Percentiles rank a stretch among this genome's conserved stretches.
These are phyloP conservation scores for Blepharisma japonicum DNA, from an alignment of 73 alveolate genomes.

Conservation along the genomic window DNA sequence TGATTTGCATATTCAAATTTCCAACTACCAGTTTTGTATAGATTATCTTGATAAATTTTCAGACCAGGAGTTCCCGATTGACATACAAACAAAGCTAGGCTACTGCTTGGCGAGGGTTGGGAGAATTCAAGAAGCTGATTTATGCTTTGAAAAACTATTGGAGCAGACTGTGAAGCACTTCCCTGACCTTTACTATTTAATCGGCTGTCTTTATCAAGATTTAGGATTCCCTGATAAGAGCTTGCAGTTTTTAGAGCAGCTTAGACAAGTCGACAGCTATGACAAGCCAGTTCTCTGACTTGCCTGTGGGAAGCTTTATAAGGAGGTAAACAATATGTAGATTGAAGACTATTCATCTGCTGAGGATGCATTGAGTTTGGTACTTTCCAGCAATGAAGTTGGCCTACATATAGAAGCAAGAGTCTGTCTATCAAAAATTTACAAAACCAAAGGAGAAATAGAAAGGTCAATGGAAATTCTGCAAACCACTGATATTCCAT, in stretches of 20 bases:
- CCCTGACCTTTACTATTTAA: neutral
- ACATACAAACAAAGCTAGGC: neutral
- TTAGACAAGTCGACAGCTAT: neutral
- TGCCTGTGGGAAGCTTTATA: conserved; percentile 20
- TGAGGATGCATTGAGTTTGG: conserved; percentile 13
- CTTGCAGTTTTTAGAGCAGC: conserved; percentile 8
- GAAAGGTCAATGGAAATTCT: neutral
- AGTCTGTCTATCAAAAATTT: neutral
- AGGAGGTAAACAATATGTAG: neutral
- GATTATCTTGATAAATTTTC: neutral
- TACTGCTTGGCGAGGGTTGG: conserved; percentile 24
- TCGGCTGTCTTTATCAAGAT: neutral
- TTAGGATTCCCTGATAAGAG: neutral
- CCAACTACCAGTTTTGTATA: neutral
- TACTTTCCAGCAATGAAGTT: neutral
- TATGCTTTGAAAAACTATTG: conserved; percentile 11
- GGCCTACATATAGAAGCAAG: neutral
- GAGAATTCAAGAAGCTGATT: conserved; percentile 10
- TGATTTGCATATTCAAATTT: conserved; percentile 6
- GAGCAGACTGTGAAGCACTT: neutral
- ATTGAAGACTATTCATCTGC: neutral
- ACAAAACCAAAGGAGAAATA: conserved; percentile 2
- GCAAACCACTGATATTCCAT: neutral
- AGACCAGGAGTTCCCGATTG: neutral
- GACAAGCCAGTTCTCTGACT: neutral